Conservation (phyloP, 257 asterid genomes). For the Penstemon newberryi region DNA sequence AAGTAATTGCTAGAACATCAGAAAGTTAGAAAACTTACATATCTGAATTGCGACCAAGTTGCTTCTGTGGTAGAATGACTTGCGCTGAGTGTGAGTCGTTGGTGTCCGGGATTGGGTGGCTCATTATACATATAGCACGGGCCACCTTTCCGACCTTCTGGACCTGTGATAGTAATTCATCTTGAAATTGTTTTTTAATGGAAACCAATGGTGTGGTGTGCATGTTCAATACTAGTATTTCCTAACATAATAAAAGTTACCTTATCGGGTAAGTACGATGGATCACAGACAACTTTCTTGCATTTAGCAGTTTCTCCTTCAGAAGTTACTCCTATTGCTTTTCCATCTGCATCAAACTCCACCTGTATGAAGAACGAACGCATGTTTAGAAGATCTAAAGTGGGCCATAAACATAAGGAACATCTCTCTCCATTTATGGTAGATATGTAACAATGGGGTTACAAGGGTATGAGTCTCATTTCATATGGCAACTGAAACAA, state of each 20-base stretch:
- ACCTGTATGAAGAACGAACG: slow-evolving; percentile 44
- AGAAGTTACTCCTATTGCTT: slow-evolving; percentile 83
- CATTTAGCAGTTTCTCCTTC: slow-evolving; percentile 98
- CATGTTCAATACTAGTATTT: slow-evolving; percentile 9
- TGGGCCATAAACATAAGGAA: neutral
- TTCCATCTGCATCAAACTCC: slow-evolving; percentile 84
- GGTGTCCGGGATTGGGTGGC: slow-evolving; percentile 92
- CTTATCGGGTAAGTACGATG: slow-evolving; percentile 85
- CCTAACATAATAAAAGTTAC: slow-evolving; percentile 34
- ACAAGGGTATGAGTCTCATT: too few relatives aligned
- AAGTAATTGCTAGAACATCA: too few relatives aligned
- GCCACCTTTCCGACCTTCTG: slow-evolving; percentile 88
- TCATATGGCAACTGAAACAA: neutral
- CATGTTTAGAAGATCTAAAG: neutral
- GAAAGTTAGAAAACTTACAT: slow-evolving; percentile 52
- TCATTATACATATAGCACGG: slow-evolving; percentile 88
- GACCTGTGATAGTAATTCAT: slow-evolving; percentile 42
- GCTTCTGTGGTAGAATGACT: slow-evolving; percentile 94
- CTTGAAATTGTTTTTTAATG: neutral
- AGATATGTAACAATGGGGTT: neutral
- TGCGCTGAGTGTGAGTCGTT: slow-evolving; percentile 85
- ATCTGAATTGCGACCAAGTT: slow-evolving; percentile 87
- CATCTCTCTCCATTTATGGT: neutral
- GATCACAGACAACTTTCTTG: slow-evolving; percentile 94
- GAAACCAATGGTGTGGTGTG: too few relatives aligned